A percentile compares a stretch with the other conserved stretches of the same genome.
Evolutionary conservation across 208 protist species (phyloP).

Genomic region (Acanthamoeba polyphaga): DNA sequence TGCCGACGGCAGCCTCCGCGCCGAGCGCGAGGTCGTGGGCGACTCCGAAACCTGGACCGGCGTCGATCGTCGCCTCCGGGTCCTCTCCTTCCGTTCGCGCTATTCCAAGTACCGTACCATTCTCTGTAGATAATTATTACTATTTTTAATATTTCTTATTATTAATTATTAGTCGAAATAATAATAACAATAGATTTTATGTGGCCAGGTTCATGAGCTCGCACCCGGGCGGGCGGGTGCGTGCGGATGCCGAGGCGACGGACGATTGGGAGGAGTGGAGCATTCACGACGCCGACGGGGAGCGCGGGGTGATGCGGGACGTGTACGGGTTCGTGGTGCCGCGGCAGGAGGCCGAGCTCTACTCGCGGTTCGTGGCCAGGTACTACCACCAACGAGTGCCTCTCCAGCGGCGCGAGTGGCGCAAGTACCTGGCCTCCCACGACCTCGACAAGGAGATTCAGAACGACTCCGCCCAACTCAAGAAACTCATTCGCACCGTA

Average conservation of each 20-base stretch:
- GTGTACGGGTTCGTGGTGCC: constrained; percentile 65
- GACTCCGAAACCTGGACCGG: constrained; percentile 44
- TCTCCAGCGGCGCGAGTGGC: constrained; percentile 58
- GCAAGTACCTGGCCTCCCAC: constrained; percentile 64
- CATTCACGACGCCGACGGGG: constrained; percentile 60
- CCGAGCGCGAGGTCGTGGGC: constrained; percentile 49
- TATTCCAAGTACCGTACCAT: neutral
- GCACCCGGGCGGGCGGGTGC: constrained; percentile 52
- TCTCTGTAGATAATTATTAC: neutral
- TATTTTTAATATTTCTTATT: neutral
- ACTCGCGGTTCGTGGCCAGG: constrained; percentile 30
- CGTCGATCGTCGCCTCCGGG: neutral
- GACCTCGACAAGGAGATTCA: constrained; percentile 74
- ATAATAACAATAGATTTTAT: neutral
- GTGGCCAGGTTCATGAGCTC: constrained; percentile 31
- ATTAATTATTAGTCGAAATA: neutral
- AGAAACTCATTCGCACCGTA: constrained; percentile 70
- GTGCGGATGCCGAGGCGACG: neutral
- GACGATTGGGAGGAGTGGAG: constrained; percentile 69
- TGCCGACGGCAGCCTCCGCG: constrained; percentile 9
- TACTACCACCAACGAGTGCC: constrained; percentile 62
- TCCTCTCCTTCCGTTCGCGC: constrained; percentile 10
- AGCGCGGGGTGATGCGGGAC: constrained; percentile 32
- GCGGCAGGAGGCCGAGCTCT: constrained; percentile 14
- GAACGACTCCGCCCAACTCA: constrained; percentile 64